Percentiles rank a stretch among this genome's conserved stretches.
Evolutionary conservation across 495 filamentous ascomycete genomes (phyloP).

Genomic region (Daldinia vernicosa): DNA sequence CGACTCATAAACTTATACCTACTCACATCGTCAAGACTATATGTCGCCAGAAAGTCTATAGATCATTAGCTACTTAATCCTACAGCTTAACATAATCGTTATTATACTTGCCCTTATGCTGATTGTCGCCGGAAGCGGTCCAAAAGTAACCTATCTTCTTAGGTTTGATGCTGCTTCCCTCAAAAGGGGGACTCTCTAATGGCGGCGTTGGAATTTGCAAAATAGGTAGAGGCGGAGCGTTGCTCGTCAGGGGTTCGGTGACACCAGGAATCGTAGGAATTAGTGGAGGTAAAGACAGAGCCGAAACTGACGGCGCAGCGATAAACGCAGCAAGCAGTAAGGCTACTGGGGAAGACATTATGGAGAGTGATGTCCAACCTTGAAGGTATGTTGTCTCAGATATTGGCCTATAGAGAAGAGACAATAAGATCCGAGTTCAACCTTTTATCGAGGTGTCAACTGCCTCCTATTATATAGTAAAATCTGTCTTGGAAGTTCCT

Average conservation of each 20-base stretch:
- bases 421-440: no score
- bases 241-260: constrained; percentile 60
- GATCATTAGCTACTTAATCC: constrained; percentile 12
- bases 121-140: constrained; percentile 67
- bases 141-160: constrained; percentile 76
- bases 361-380: background rate
- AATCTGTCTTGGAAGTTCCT: background rate
- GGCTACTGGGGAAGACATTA: constrained; percentile 17
- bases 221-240: constrained; percentile 64
- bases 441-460: background rate
- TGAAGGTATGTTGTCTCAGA: background rate
- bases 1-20: background rate
- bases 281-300: constrained; percentile 57
- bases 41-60: constrained; percentile 66
- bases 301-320: constrained; percentile 5
- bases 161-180: constrained; percentile 63
- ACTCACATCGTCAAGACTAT: constrained; percentile 28
- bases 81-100: background rate
- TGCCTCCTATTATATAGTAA: background rate
- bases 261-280: constrained; percentile 67
- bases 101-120: constrained; percentile 52
- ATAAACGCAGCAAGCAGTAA: constrained; percentile 9
- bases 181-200: constrained; percentile 62
- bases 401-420: background rate
- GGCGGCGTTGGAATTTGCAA: constrained; percentile 67